These are phyloP conservation scores for Phytophthora palmivora DNA, from an alignment of 352 stramenopile genomes.

Conservation along the genomic window DNA sequence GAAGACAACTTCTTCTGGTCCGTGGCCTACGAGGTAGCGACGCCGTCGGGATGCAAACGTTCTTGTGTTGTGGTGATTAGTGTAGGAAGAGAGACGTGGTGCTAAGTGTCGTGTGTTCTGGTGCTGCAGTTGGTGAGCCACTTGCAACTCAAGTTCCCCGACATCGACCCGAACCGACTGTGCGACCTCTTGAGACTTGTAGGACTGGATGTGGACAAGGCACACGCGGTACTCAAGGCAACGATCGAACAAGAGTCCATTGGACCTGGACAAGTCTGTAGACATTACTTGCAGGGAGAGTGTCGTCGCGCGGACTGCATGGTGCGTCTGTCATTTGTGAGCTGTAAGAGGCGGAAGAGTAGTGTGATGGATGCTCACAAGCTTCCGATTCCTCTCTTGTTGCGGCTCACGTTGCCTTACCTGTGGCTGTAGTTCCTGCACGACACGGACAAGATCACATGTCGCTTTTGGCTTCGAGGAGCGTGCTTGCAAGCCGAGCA, in stretches of 20 bases:
- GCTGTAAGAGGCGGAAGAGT: constrained; percentile 21
- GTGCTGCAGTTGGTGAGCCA: constrained; percentile 74
- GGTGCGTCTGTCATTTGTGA: constrained; percentile 53
- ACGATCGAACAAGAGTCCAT: constrained; percentile 80
- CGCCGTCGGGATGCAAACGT: constrained; percentile 8
- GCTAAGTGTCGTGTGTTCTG: constrained; percentile 29
- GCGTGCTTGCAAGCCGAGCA: constrained; percentile 80
- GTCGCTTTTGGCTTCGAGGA: constrained; percentile 85
- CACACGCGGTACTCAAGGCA: constrained; percentile 76
- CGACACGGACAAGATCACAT: constrained; percentile 85
- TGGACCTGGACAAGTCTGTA: constrained; percentile 76
- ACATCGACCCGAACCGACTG: constrained; percentile 74
- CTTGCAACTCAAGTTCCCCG: constrained; percentile 85
- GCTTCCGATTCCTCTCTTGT: constrained; percentile 33
- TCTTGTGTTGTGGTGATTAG: background rate
- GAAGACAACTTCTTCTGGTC: constrained; percentile 91
- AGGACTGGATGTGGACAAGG: constrained; percentile 76
- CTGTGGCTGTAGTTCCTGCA: constrained; percentile 77
- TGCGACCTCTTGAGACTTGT: constrained; percentile 81
- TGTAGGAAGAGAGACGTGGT: background rate
- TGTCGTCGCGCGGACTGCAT: constrained; percentile 88
- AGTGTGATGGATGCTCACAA: constrained; percentile 24
- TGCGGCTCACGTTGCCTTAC: constrained; percentile 29
- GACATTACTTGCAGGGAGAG: constrained; percentile 83
- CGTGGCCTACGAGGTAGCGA: constrained; percentile 79